A percentile compares a stretch with the other conserved stretches of the same genome.
Evolutionary conservation across 2,329 filamentous ascomycete species (phyloP).

Genomic region (Nigrospora oryzae): DNA sequence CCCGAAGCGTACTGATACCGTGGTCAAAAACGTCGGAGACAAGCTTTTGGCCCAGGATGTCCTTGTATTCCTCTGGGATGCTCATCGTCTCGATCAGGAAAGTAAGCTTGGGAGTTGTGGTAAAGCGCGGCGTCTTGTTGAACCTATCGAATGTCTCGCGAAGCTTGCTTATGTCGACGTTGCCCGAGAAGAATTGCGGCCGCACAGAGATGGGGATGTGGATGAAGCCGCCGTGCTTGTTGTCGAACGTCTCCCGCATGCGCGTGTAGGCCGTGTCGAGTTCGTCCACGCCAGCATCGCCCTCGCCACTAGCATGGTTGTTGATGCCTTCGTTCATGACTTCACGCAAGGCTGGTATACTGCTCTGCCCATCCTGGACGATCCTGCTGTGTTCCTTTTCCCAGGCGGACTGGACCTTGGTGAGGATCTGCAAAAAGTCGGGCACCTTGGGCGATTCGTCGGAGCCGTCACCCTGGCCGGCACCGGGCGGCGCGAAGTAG

Average conservation of each 20-base stretch:
- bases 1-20: constrained; percentile 70
- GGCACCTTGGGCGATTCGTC: constrained; percentile 50
- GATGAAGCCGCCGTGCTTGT: constrained; percentile 71
- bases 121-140: constrained; percentile 74
- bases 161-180: constrained; percentile 77
- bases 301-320: constrained; percentile 25
- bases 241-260: constrained; percentile 74
- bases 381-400: constrained; percentile 75
- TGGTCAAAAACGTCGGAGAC: constrained; percentile 67
- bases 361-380: constrained; percentile 73
- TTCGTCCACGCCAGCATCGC: constrained; percentile 68
- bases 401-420: constrained; percentile 72
- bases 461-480: constrained; percentile 32
- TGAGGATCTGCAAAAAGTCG: constrained; percentile 75
- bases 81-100: constrained; percentile 70
- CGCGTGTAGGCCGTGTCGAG: constrained; percentile 83
- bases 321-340: constrained; percentile 85
- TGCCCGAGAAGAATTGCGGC: constrained; percentile 2
- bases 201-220: constrained; percentile 13
- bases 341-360: constrained; percentile 70
- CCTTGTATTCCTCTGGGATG: constrained; percentile 64
- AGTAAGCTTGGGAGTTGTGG: constrained; percentile 75
- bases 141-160: constrained; percentile 85
- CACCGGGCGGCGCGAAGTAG: constrained; percentile 82
- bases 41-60: constrained; percentile 81